Evolutionary conservation across 768 basidiomycete genomes (phyloP).

Genomic region (Trametes cubensis): DNA sequence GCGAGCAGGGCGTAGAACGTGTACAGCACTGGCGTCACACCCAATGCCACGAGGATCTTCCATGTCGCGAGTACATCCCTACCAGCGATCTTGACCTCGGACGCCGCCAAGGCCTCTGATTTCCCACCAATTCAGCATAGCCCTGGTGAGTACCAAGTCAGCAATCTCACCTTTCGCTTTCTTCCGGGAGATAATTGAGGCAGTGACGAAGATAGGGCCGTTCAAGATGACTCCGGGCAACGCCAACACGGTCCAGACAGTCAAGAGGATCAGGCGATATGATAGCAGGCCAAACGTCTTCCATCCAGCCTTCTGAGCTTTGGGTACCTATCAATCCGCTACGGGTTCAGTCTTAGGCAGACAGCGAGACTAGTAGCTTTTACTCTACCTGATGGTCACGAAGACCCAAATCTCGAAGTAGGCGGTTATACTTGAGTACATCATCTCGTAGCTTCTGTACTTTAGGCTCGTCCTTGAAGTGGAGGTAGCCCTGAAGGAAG

Average conservation of each 20-base stretch:
- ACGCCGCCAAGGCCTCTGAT: conserved; percentile 92
- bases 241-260: conserved; percentile 81
- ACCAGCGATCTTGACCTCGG: conserved; percentile 93
- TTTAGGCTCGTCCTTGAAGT: conserved; percentile 90
- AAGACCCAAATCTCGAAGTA: conserved; percentile 85
- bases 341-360: not conserved
- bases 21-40: conserved; percentile 87
- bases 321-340: conserved; percentile 63
- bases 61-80: conserved; percentile 96
- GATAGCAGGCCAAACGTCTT: conserved; percentile 82
- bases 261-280: conserved; percentile 78
- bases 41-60: conserved; percentile 95
- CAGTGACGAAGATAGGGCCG: conserved; percentile 90
- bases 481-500: conserved; percentile 88
- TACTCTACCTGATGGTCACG: conserved; percentile 83
- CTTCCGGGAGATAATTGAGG: conserved; percentile 81
- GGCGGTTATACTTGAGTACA: conserved; percentile 88
- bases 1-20: conserved; percentile 80
- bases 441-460: conserved; percentile 78
- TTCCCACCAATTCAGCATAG: not conserved
- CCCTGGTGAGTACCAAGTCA: too few relatives aligned
- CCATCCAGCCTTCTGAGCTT: conserved; percentile 83
- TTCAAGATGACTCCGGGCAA: conserved; percentile 91
- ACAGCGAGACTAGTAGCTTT: not conserved
- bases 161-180: conserved; percentile 77